Conservation (phyloP, 1,284 basidiomycete genomes). For the Mycena citricolor region DNA sequence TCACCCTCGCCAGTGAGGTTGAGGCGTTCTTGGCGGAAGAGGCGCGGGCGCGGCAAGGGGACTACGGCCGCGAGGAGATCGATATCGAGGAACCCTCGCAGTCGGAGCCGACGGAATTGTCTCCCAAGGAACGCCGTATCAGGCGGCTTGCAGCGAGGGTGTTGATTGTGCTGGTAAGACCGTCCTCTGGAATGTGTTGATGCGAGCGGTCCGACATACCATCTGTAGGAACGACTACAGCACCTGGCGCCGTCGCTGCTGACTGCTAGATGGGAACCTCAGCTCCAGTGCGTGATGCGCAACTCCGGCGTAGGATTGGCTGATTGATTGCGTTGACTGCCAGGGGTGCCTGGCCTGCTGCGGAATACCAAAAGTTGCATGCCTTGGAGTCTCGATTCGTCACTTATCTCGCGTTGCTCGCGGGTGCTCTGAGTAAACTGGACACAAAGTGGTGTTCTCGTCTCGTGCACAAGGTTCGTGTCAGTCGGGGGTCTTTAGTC, state of each 20-base stretch:
- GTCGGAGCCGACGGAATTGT: slow-evolving; percentile 21
- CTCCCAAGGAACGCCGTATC: slow-evolving; percentile 29
- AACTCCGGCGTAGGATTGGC: too few species aligned
- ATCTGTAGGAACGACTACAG: slow-evolving; percentile 33
- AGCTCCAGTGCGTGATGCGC: slow-evolving; percentile 36
- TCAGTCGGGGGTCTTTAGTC: too few species aligned
- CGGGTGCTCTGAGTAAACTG: slow-evolving; percentile 34
- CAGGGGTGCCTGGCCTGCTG: slow-evolving; percentile 40
- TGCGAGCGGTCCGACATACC: neutral
- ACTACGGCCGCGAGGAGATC: slow-evolving; percentile 15
- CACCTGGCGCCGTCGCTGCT: slow-evolving; percentile 32
- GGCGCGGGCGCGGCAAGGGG: slow-evolving; percentile 29
- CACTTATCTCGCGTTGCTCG: slow-evolving; percentile 32
- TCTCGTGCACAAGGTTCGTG: slow-evolving; percentile 36
- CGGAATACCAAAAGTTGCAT: slow-evolving; percentile 34
- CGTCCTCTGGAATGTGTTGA: neutral
- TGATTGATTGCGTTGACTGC: too few species aligned
- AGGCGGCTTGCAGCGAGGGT: slow-evolving; percentile 33
- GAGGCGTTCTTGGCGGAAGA: slow-evolving; percentile 41
- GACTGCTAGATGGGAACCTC: slow-evolving; percentile 39
- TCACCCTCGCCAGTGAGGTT: slow-evolving; percentile 37
- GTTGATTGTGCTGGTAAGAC: slow-evolving; percentile 32
- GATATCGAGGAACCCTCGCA: slow-evolving; percentile 21
- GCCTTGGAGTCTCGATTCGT: too few species aligned
- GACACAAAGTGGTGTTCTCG: slow-evolving; percentile 40